Conservation (phyloP, 257 asterid genomes). For the Oldenlandia corymbosa region DNA sequence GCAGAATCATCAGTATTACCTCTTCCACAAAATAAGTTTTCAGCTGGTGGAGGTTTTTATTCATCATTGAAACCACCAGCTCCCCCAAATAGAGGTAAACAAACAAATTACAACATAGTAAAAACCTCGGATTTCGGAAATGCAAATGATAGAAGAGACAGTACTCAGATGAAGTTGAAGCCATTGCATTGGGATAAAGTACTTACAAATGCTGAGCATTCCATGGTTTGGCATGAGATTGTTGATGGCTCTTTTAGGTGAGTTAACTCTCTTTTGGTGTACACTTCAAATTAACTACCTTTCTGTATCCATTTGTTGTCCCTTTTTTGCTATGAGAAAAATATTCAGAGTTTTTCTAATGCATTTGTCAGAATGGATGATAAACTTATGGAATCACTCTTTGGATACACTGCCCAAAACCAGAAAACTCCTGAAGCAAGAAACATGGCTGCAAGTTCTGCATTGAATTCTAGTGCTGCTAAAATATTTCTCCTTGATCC, state of each 20-base stretch:
- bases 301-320: neutral
- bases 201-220: conserved; percentile 58
- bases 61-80: conserved; percentile 41
- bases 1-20: conserved; percentile 35
- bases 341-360: neutral
- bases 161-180: conserved; percentile 46
- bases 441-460: conserved; percentile 20
- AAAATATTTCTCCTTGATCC: conserved; percentile 66
- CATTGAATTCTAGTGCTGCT: conserved; percentile 33
- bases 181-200: conserved; percentile 96
- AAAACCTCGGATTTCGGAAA: conserved; percentile 20
- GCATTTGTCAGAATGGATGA: conserved; percentile 58
- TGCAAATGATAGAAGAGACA: conserved; percentile 18
- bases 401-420: conserved; percentile 43
- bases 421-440: conserved; percentile 29
- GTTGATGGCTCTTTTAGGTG: conserved; percentile 79
- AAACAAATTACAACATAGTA: conserved; percentile 14
- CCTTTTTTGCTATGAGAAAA: neutral
- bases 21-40: conserved; percentile 22
- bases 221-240: conserved; percentile 88
- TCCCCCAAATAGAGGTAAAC: conserved; percentile 25
- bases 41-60: conserved; percentile 9
- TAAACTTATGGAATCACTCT: conserved; percentile 67
- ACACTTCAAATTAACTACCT: neutral
- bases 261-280: neutral